Percentiles rank a stretch among this genome's conserved stretches.
Conservation (phyloP, 441 rosid species). For the Rhodomyrtus psidioides region DNA sequence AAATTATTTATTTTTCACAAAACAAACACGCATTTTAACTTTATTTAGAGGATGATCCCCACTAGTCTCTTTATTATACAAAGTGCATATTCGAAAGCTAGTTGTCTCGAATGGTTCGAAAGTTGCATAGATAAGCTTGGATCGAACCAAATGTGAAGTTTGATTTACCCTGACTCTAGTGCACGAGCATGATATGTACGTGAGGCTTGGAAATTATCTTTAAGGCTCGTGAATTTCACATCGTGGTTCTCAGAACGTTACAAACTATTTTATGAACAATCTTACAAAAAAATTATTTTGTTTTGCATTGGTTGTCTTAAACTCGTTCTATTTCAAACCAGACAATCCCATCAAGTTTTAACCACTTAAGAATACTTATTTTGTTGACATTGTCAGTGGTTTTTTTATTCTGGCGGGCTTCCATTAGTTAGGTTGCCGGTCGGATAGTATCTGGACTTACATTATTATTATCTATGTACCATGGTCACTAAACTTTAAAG, state of each 20-base stretch:
- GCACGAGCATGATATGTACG: too few relatives aligned
- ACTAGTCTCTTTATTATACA: background rate
- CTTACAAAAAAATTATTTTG: background rate
- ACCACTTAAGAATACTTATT: background rate
- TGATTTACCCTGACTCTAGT: background rate
- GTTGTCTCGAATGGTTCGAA: rapidly evolving
- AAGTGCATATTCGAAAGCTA: background rate
- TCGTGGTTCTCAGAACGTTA: background rate
- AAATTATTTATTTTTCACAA: too few relatives aligned
- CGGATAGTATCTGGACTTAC: background rate
- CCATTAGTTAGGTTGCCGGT: background rate
- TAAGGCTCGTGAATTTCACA: background rate
- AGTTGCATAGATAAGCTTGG: background rate
- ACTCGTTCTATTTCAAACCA: background rate
- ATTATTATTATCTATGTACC: background rate
- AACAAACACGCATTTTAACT: background rate
- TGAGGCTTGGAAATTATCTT: background rate
- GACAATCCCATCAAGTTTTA: background rate
- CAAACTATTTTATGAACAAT: background rate
- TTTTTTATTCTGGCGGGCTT: background rate
- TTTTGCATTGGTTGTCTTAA: background rate
- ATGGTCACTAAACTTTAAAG: background rate
- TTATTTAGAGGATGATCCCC: background rate
- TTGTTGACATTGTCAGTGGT: background rate
- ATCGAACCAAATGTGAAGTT: background rate